phyloP scores from a whole-genome alignment of 2,329 filamentous ascomycete genomes.

The Colletotrichum musae region DNA sequence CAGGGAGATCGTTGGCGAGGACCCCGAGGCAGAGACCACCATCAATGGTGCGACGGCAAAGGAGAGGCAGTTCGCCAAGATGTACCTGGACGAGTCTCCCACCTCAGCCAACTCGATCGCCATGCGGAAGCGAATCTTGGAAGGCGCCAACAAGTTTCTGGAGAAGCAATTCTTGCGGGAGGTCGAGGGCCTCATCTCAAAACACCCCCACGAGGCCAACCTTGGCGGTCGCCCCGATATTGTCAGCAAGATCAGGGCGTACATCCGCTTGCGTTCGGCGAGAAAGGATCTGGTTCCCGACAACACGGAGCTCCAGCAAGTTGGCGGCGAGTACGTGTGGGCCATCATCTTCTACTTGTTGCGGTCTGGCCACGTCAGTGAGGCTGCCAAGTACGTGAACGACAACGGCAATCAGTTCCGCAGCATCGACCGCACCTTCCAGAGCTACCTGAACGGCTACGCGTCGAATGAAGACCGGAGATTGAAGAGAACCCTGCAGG shows the following conservation, averaged over 20 bases:
- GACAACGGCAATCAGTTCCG: constrained; percentile 85
- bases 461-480: constrained; percentile 82
- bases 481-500: constrained; percentile 83
- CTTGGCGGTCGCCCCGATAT: constrained; percentile 90
- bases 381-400: constrained; percentile 90
- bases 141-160: constrained; percentile 83
- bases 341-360: constrained; percentile 94
- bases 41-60: constrained; percentile 76
- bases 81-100: constrained; percentile 82
- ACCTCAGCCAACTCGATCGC: constrained; percentile 75
- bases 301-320: constrained; percentile 83
- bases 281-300: constrained; percentile 89
- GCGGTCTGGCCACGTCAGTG: constrained; percentile 84
- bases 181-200: constrained; percentile 82
- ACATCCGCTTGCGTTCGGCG: constrained; percentile 83
- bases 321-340: constrained; percentile 91
- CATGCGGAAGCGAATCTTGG: constrained; percentile 84
- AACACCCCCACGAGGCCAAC: constrained; percentile 89
- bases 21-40: constrained; percentile 69
- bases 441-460: constrained; percentile 89
- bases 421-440: constrained; percentile 91
- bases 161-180: constrained; percentile 86
- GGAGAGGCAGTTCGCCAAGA: constrained; percentile 81
- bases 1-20: constrained; percentile 83
- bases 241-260: constrained; percentile 92